phyloP scores from a whole-genome alignment of 495 filamentous ascomycete species.

The Apodospora peruviana region DNA sequence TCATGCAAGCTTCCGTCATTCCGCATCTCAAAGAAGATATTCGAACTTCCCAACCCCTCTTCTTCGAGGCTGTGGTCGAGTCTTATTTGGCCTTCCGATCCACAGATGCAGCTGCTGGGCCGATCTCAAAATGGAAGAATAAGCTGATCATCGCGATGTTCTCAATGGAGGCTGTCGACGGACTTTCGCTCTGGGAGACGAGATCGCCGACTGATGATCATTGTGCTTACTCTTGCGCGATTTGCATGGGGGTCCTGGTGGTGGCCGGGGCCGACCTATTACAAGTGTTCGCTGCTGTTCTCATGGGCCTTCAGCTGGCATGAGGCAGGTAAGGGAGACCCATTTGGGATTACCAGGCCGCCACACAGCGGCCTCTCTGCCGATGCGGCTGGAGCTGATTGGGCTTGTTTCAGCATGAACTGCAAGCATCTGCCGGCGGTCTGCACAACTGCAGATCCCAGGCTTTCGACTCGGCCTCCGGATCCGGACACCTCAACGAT shows the following conservation, averaged over 20 bases:
- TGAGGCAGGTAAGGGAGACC: neutral
- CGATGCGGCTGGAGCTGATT: constrained; percentile 9
- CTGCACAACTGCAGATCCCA: neutral
- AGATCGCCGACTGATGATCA: too few relatives aligned
- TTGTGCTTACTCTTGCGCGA: too few relatives aligned
- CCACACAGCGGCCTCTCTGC: neutral
- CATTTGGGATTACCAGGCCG: neutral
- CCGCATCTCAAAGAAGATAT: neutral
- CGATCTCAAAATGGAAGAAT: too few relatives aligned
- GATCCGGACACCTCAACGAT: too few relatives aligned
- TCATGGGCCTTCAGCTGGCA: constrained; percentile 7
- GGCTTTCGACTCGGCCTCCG: neutral
- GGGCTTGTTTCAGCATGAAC: constrained; percentile 2
- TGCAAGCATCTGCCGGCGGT: neutral
- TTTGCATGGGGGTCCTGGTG: too few relatives aligned
- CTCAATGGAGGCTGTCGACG: too few relatives aligned
- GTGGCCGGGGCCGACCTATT: neutral
- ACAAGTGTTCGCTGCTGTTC: too few relatives aligned
- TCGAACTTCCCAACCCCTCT: constrained; percentile 6
- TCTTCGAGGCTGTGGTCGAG: too few relatives aligned
- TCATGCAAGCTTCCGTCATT: constrained; percentile 12
- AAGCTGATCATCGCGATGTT: too few relatives aligned
- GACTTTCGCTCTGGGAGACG: too few relatives aligned
- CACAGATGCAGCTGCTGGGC: neutral
- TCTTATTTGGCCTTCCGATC: neutral